phyloP scores from a whole-genome alignment of 176 grass and related monocot genomes.

The Sorghum bicolor region DNA sequence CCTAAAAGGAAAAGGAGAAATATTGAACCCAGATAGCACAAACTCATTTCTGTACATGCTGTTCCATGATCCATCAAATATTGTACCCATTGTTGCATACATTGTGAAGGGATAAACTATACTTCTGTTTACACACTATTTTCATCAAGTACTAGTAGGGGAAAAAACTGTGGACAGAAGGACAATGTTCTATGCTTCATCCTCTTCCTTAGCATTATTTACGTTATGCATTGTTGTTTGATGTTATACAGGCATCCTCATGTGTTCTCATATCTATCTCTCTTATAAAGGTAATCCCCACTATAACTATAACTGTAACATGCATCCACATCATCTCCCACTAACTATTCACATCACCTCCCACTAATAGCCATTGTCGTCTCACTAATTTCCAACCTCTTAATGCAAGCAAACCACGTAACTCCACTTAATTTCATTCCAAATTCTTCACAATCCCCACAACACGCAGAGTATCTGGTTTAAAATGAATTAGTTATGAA shows the following conservation, averaged over 20 bases:
- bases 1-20: constrained; percentile 47
- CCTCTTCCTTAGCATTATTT: not conserved
- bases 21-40: not conserved
- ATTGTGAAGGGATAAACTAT: not conserved
- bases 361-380: too few species aligned
- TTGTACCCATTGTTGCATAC: not conserved
- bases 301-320: too few species aligned
- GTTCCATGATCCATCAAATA: not conserved
- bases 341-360: too few species aligned
- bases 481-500: too few species aligned
- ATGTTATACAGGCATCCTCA: not conserved
- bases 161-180: not conserved
- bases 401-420: too few species aligned
- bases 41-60: not conserved
- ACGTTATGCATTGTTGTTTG: constrained; percentile 9
- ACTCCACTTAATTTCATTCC: too few species aligned
- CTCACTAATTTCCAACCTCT: too few species aligned
- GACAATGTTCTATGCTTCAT: not conserved
- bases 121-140: not conserved
- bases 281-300: too few species aligned
- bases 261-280: constrained; percentile 1
- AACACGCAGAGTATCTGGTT: too few species aligned
- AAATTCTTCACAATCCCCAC: too few species aligned
- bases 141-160: not conserved
- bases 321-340: too few species aligned